Percentiles rank a stretch among this genome's conserved stretches.
These are phyloP conservation scores for Mycena belliarum DNA, from an alignment of 768 basidiomycete species.

Conservation along the genomic window DNA sequence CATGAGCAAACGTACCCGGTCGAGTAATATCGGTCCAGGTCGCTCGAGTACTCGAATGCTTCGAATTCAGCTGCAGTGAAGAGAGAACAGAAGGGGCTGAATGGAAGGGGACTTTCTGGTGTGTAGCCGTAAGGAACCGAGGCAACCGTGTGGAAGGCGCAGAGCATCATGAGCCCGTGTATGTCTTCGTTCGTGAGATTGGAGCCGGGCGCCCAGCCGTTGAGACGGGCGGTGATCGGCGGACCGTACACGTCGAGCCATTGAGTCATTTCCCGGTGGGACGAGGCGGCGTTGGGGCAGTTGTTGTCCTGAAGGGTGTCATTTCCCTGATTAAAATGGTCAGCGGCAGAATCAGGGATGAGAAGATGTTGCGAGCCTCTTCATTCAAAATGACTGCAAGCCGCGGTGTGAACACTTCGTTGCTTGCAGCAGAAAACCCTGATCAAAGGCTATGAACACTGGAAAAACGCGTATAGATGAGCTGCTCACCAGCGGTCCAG, in stretches of 20 bases:
- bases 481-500: constrained; percentile 60
- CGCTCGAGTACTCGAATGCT: constrained; percentile 67
- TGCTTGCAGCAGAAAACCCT: constrained; percentile 64
- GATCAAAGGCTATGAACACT: background rate
- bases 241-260: constrained; percentile 62
- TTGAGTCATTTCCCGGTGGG: constrained; percentile 41
- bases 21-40: constrained; percentile 76
- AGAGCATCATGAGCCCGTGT: constrained; percentile 65
- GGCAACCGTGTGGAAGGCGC: constrained; percentile 73
- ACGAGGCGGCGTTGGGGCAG: constrained; percentile 57
- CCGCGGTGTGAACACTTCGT: constrained; percentile 42
- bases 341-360: background rate
- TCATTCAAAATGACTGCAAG: constrained; percentile 60
- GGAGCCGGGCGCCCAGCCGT: constrained; percentile 60
- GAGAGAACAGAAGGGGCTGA: constrained; percentile 70
- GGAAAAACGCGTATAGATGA: background rate
- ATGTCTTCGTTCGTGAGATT: constrained; percentile 57
- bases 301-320: constrained; percentile 66
- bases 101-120: constrained; percentile 28
- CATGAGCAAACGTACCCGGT: constrained; percentile 53
- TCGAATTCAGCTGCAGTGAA: constrained; percentile 66
- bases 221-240: constrained; percentile 59
- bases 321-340: constrained; percentile 42
- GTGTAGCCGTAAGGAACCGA: constrained; percentile 4
- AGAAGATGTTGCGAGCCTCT: constrained; percentile 25